Base-by-base conservation (phyloP, 2,329 filamentous ascomycete genomes). In the Ophiostoma tasmaniense region DNA sequence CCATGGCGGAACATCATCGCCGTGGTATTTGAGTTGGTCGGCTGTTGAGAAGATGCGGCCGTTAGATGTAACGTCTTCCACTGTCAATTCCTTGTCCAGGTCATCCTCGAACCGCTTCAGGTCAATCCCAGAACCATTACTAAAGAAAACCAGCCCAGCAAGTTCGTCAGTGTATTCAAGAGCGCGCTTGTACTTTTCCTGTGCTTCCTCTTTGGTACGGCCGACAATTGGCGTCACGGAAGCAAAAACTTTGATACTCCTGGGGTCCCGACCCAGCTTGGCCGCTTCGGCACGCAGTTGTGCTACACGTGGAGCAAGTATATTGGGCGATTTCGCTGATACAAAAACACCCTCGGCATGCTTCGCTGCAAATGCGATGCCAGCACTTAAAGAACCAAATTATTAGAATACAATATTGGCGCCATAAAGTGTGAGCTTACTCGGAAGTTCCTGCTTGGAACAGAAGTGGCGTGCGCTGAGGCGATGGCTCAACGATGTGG, bases 341-440 rank as follows among this genome's bases (percentile, higher is more conserved):
- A 62, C 59, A 62, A 62, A 62, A n/a, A 62, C 59, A 20, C 59
- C 59, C 20, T 62, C 59, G 13, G 59, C 59, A 8, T 62, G 59
- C 4, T 30, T 35, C 7, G 59, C 59, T 17, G 59, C 59, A 8
- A 62, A 30, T 33, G 50, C 50, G 10, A 55, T 55, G 3, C 50
- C 50, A 11, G 50, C 50, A 55, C 50, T 55, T 7, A 20, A n/a
- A 8, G n/a, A 55, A n/a, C 14, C 22, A 10, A 25, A 25, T 6
- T 6, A 17, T 45, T 25, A 25, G n/a, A 55, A 55, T 55, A 22
- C 6, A 13, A 11, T 2, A 4, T 55, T 11, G n/a, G 50, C n/a
- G n/a, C 11, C 39, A 13, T 13, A 42, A 17, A 20, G n/a, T 45
- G 6, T 5, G 39, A 4, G 17, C 50, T 22, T 25, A 55, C 50